These are phyloP conservation scores for Tetradesmus obliquus DNA, from an alignment of 139 green algal species.

Conservation along the genomic window DNA sequence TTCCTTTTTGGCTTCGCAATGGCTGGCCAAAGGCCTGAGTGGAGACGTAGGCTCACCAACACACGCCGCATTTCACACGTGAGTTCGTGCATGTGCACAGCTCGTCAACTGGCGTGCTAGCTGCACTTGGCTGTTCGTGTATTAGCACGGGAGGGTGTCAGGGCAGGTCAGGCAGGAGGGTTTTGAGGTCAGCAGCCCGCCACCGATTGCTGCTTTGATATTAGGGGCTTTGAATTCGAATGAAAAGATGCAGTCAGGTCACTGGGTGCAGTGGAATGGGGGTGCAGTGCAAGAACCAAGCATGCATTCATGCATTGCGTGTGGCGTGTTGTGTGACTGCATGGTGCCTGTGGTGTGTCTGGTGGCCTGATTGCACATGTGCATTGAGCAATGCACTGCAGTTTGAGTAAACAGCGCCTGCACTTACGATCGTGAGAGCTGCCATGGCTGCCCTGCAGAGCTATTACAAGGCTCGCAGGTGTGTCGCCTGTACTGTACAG, in stretches of 20 bases:
- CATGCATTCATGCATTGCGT: background rate
- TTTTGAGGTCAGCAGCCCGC: background rate
- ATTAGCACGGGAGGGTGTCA: background rate
- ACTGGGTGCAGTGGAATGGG: background rate
- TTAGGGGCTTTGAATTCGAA: background rate
- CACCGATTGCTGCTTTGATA: background rate
- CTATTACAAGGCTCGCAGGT: background rate
- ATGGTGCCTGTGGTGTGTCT: background rate
- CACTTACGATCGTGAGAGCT: background rate
- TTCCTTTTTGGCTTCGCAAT: too few relatives aligned
- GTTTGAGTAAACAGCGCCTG: background rate
- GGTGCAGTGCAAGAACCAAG: background rate
- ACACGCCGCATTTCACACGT: too few relatives aligned
- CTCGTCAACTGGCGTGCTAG: background rate
- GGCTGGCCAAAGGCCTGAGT: too few relatives aligned
- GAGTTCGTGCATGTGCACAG: too few relatives aligned
- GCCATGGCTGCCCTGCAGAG: background rate
- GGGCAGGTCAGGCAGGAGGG: background rate
- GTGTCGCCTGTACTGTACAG: background rate
- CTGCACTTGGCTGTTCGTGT: background rate
- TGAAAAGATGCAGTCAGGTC: background rate
- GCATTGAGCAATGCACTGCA: background rate
- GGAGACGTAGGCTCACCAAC: too few relatives aligned
- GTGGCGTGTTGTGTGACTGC: background rate
- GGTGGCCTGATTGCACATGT: background rate